These are phyloP conservation scores for Brasilioporus rufonigricans DNA, from an alignment of 768 basidiomycete genomes.

Conservation along the genomic window DNA sequence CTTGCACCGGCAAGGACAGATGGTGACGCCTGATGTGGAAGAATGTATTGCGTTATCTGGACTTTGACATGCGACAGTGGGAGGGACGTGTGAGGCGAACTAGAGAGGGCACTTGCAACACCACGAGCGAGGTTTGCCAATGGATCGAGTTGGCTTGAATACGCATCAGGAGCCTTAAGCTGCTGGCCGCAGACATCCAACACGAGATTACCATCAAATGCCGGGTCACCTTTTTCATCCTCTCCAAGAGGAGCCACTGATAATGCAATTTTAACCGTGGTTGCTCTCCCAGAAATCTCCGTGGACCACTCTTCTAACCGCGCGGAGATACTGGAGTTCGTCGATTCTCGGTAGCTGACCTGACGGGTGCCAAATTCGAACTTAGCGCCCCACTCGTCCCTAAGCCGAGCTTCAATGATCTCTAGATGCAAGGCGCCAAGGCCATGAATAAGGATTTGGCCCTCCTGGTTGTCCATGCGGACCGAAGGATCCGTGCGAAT, in stretches of 20 bases:
- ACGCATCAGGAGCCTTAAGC: conserved; percentile 50
- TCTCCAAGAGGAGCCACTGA: conserved; percentile 51
- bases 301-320: conserved; percentile 54
- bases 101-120: conserved; percentile 67
- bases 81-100: conserved; percentile 75
- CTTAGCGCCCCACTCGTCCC: conserved; percentile 73
- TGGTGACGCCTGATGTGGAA: conserved; percentile 43
- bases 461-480: conserved; percentile 75
- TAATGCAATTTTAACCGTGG: conserved; percentile 52
- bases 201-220: conserved; percentile 79
- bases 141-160: conserved; percentile 42
- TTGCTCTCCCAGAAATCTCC: conserved; percentile 57
- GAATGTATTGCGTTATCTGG: conserved; percentile 44
- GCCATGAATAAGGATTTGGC: conserved; percentile 80
- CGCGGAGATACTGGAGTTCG: conserved; percentile 25
- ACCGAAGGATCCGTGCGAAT: conserved; percentile 90
- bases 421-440: conserved; percentile 87
- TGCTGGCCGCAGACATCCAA: conserved; percentile 51
- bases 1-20: conserved; percentile 64
- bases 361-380: conserved; percentile 77
- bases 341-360: conserved; percentile 77
- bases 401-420: conserved; percentile 78
- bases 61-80: conserved; percentile 65
- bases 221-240: conserved; percentile 59
- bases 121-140: conserved; percentile 62